Base-by-base conservation (phyloP, 768 basidiomycete genomes). In the Polyporus arcularius region DNA sequence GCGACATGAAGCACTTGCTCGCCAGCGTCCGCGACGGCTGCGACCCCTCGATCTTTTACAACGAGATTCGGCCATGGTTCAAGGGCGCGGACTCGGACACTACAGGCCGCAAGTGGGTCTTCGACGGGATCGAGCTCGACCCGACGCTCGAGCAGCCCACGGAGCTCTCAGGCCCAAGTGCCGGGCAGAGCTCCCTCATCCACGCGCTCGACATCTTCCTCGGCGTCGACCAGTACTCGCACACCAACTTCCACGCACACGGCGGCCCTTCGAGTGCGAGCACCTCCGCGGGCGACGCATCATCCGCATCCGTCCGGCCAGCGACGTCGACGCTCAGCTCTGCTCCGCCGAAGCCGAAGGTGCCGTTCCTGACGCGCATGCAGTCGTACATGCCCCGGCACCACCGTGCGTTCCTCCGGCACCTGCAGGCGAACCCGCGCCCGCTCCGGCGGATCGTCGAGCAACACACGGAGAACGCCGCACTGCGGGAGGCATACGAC, bases 21-120 rank as follows among this genome's bases (percentile, higher is more conserved):
- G 76, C 86, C 40, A 74, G 75, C 42, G 85, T 96, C 30, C 82
- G 85, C 55, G 77, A 85, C 15, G 86, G 85, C 11, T 90, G 94
- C 70, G 83, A 86, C 47, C 92, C 94, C 0, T 78, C 81, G 2
- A 77, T 82, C 16, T 88, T 86, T 66, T 87, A 84, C 70, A 74
- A 81, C 68, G 68, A 79, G 48, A 81, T 88, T 67, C 73, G 86
- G 38, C 86, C 85, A 3, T 87, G 86, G 85, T 85, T 86, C 76
- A 74, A 76, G 35, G 86, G 85, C n/a, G 80, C 79, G 8, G 80
- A 83, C 66, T 74, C 74, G 38, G 62, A 76, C 55, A 49, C 67
- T 14, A 26, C 53, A 9, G 59, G 54, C 28, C 62, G 67, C 60
- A 68, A 66, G 39, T 79, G 78, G 78, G 58, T 75, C 26, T 88